phyloP scores from a whole-genome alignment of 2,329 filamentous ascomycete genomes.

The Moelleriella libera region DNA sequence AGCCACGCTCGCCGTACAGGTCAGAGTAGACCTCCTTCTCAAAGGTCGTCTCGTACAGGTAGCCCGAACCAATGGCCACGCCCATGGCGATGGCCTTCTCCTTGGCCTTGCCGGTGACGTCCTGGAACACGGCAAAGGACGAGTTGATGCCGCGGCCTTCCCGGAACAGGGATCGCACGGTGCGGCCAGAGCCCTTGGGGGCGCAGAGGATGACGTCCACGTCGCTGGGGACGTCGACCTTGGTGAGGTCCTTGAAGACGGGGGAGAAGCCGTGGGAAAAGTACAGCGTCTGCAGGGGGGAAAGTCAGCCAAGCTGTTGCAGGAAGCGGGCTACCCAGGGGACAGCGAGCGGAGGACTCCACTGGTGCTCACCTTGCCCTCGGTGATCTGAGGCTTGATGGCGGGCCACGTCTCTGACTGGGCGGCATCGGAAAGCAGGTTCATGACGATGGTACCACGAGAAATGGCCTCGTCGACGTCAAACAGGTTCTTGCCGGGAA shows the following conservation, averaged over 20 bases:
- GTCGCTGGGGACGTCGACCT: constrained; percentile 89
- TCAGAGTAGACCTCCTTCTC: constrained; percentile 99
- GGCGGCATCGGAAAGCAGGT: constrained; percentile 93
- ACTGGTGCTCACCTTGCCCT: constrained; percentile 69
- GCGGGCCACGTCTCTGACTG: constrained; percentile 98
- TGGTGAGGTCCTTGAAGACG: constrained; percentile 99
- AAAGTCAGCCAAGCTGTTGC: not conserved
- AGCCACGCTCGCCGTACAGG: constrained; percentile 98
- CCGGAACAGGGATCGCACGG: constrained; percentile 95
- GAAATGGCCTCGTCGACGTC: constrained; percentile 93
- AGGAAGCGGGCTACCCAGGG: not conserved
- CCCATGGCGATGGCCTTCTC: constrained; percentile 96
- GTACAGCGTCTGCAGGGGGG: constrained; percentile 71
- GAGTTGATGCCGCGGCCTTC: constrained; percentile 99
- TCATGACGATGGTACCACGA: constrained; percentile 94
- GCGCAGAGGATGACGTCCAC: constrained; percentile 99
- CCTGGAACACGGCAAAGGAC: constrained; percentile 95
- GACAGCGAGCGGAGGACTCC: not conserved
- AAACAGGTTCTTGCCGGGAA: constrained; percentile 97
- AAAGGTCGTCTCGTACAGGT: constrained; percentile 99
- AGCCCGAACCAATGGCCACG: constrained; percentile 92
- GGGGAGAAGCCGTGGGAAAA: constrained; percentile 99
- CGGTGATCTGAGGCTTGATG: constrained; percentile 95
- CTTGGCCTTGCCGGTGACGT: constrained; percentile 93
- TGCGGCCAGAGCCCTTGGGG: constrained; percentile 97